These are phyloP conservation scores for Skeletonema grethae DNA, from an alignment of 108 stramenopile species.

Conservation along the genomic window DNA sequence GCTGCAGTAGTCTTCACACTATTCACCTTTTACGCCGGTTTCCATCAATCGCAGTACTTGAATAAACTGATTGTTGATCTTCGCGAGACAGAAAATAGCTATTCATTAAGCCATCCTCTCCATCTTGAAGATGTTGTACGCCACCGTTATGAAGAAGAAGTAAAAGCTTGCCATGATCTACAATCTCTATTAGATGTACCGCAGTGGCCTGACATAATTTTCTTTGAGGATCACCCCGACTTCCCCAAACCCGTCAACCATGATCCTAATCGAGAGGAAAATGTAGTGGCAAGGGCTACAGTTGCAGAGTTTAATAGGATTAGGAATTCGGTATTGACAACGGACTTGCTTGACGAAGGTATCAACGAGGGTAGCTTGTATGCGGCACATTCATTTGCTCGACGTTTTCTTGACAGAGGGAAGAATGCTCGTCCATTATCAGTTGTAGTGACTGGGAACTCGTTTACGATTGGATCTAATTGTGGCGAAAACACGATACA, in stretches of 20 bases:
- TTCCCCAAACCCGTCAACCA: not conserved
- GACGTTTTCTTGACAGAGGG: not conserved
- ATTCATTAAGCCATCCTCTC: too few species aligned
- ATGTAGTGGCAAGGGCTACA: constrained; percentile 14
- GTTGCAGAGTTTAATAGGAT: constrained; percentile 25
- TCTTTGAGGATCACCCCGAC: not conserved
- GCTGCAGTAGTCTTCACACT: too few species aligned
- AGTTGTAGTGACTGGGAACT: constrained; percentile 11
- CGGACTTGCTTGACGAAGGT: constrained; percentile 14
- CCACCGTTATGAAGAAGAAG: too few species aligned
- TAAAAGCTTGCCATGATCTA: not conserved
- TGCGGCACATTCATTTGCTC: constrained; percentile 10
- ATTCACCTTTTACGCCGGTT: too few species aligned
- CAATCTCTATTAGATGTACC: constrained; percentile 3
- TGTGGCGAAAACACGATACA: constrained; percentile 17
- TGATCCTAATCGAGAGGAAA: constrained; percentile 12
- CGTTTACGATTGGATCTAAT: constrained; percentile 23
- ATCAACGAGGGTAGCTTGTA: constrained; percentile 4
- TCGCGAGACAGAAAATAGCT: too few species aligned
- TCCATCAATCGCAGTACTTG: too few species aligned
- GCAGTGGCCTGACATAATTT: not conserved
- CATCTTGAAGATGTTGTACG: too few species aligned
- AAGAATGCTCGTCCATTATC: constrained; percentile 9
- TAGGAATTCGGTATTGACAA: constrained; percentile 15
- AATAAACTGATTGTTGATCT: too few species aligned